These are phyloP conservation scores for Coemansia umbellata DNA, from an alignment of 192 early-diverging fungal species.

Conservation along the genomic window DNA sequence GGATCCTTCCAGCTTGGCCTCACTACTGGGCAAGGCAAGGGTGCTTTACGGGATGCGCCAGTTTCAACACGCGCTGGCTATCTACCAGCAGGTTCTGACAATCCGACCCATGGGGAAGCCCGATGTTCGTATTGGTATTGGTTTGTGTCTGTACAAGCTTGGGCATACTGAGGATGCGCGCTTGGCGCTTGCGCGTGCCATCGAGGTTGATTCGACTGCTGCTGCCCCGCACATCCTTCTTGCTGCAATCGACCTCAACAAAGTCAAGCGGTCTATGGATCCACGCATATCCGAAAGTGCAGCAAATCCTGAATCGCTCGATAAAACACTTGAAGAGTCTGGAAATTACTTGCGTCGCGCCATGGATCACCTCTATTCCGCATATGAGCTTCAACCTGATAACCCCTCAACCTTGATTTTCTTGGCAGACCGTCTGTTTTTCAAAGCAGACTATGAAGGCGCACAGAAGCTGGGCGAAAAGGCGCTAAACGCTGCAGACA, in stretches of 20 bases:
- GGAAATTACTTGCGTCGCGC: slow-evolving; percentile 7
- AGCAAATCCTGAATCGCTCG: background rate
- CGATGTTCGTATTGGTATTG: slow-evolving; percentile 80
- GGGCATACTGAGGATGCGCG: slow-evolving; percentile 64
- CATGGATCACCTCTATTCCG: slow-evolving; percentile 28
- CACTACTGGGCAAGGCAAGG: slow-evolving; percentile 55
- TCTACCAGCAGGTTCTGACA: slow-evolving; percentile 73
- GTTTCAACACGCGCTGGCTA: slow-evolving; percentile 63
- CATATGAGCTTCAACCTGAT: slow-evolving; percentile 25
- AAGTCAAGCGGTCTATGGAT: slow-evolving; percentile 50
- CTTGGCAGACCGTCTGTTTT: slow-evolving; percentile 57
- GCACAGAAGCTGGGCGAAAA: slow-evolving; percentile 46
- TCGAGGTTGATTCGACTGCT: slow-evolving; percentile 65
- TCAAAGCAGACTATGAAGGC: slow-evolving; percentile 38
- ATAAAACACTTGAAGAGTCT: background rate
- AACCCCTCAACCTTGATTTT: slow-evolving; percentile 41
- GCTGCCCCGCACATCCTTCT: slow-evolving; percentile 69
- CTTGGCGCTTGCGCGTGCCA: slow-evolving; percentile 64
- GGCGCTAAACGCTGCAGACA: slow-evolving; percentile 46
- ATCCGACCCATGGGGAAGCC: slow-evolving; percentile 57
- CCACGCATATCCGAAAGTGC: slow-evolving; percentile 14
- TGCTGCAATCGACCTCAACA: slow-evolving; percentile 78
- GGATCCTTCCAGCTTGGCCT: slow-evolving; percentile 49
- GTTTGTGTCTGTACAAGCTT: slow-evolving; percentile 78
- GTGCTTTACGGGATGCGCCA: slow-evolving; percentile 64